Percentiles rank a stretch among this genome's conserved stretches.
Evolutionary conservation across 495 filamentous ascomycete species (phyloP).

Genomic region (Oidiodendron maius): DNA sequence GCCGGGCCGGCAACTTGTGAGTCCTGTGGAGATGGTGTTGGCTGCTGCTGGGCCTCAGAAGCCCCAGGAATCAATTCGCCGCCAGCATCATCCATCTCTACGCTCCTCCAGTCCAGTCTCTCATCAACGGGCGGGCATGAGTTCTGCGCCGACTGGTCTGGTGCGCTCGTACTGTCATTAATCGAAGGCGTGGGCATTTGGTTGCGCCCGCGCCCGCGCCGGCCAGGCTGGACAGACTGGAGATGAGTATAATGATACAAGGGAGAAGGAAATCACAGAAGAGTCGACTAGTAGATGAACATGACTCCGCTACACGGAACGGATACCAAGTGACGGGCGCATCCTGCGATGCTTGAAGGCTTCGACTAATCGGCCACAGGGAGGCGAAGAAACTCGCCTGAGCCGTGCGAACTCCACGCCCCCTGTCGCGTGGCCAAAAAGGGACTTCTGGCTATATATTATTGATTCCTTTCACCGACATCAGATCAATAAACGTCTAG

Average conservation of each 20-base stretch:
- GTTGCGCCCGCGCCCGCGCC: constrained; percentile 21
- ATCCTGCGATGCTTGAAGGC: too few relatives aligned
- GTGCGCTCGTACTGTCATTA: constrained; percentile 23
- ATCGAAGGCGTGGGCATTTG: constrained; percentile 48
- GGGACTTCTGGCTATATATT: too few relatives aligned
- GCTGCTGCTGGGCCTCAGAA: constrained; percentile 20
- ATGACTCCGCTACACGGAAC: constrained; percentile 1
- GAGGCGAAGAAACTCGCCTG: too few relatives aligned
- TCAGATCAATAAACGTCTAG: too few relatives aligned
- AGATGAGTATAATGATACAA: constrained; percentile 24
- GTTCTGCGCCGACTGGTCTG: constrained; percentile 16
- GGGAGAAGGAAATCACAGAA: constrained; percentile 13
- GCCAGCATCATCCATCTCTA: constrained; percentile 18
- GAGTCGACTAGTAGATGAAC: constrained; percentile 14
- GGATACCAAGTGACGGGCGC: background rate
- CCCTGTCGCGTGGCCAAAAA: too few relatives aligned
- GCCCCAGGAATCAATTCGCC: constrained; percentile 11
- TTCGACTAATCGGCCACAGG: too few relatives aligned
- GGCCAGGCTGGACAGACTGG: constrained; percentile 16
- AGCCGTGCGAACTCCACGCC: too few relatives aligned
- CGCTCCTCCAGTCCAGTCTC: constrained; percentile 22
- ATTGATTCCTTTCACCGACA: too few relatives aligned
- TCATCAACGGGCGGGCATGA: constrained; percentile 30
- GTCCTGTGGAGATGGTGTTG: constrained; percentile 20
- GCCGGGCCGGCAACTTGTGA: constrained; percentile 14